Percentiles rank a stretch among this genome's conserved stretches.
phyloP scores from a whole-genome alignment of 768 basidiomycete genomes.

The Mycena venus region DNA sequence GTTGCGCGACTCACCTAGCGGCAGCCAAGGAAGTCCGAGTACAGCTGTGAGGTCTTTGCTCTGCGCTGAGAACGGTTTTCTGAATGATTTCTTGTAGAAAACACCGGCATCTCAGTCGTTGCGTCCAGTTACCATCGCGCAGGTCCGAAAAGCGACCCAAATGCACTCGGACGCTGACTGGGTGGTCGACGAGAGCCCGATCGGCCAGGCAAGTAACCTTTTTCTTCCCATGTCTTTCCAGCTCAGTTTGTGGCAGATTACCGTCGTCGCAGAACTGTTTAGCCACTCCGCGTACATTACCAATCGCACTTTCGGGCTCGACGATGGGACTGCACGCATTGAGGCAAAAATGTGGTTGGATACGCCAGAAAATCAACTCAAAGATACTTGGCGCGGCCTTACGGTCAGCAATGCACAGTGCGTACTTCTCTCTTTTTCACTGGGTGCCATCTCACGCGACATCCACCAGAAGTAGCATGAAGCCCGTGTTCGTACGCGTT shows the following conservation, averaged over 20 bases:
- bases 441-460: neutral
- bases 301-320: constrained; percentile 82
- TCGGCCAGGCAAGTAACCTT: constrained; percentile 74
- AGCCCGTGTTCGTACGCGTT: constrained; percentile 84
- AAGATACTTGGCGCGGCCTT: constrained; percentile 62
- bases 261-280: constrained; percentile 80
- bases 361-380: constrained; percentile 68
- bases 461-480: neutral
- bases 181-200: constrained; percentile 82
- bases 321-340: constrained; percentile 88
- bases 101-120: constrained; percentile 55
- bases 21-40: constrained; percentile 76
- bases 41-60: constrained; percentile 54
- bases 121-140: constrained; percentile 61
- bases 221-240: neutral
- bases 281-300: constrained; percentile 80
- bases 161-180: constrained; percentile 92
- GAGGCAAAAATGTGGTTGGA: constrained; percentile 91
- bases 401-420: constrained; percentile 40
- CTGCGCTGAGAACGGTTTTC: neutral
- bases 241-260: constrained; percentile 62
- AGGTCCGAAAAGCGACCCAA: constrained; percentile 83
- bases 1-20: constrained; percentile 51
- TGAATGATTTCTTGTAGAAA: constrained; percentile 39
- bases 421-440: neutral